phyloP scores from a whole-genome alignment of 208 protist genomes.

The Naegleria lovaniensis region DNA sequence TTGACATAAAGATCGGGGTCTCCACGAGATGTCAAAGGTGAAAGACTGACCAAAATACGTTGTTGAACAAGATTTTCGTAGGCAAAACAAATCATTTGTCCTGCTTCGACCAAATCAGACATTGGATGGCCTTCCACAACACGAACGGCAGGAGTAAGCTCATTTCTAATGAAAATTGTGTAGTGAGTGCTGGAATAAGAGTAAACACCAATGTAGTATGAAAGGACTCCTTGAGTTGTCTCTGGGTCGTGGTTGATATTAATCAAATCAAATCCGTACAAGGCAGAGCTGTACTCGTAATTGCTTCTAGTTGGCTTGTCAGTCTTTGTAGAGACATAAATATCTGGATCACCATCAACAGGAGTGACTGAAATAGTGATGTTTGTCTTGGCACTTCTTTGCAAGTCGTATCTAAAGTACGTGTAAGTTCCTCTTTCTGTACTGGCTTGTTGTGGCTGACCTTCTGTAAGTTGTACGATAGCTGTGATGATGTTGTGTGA shows the following conservation, averaged over 20 bases:
- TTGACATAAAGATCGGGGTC: not conserved
- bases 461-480: not conserved
- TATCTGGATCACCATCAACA: constrained; percentile 20
- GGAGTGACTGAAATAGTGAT: not conserved
- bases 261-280: not conserved
- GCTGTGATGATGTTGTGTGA: not conserved
- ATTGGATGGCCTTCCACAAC: not conserved
- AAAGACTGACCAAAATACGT: not conserved
- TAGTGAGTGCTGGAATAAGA: not conserved
- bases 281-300: not conserved
- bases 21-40: not conserved
- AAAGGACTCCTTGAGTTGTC: not conserved
- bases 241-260: not conserved
- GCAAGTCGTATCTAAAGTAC: not conserved
- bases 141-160: not conserved
- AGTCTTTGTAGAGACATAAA: not conserved
- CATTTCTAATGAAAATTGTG: not conserved
- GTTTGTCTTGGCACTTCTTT: not conserved
- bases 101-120: not conserved
- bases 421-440: not conserved
- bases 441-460: not conserved
- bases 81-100: not conserved
- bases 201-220: not conserved
- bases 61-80: not conserved
- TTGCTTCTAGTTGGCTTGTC: not conserved